Evolutionary conservation across 257 asterid genomes (phyloP).

Genomic region (Cruciata laevipes): DNA sequence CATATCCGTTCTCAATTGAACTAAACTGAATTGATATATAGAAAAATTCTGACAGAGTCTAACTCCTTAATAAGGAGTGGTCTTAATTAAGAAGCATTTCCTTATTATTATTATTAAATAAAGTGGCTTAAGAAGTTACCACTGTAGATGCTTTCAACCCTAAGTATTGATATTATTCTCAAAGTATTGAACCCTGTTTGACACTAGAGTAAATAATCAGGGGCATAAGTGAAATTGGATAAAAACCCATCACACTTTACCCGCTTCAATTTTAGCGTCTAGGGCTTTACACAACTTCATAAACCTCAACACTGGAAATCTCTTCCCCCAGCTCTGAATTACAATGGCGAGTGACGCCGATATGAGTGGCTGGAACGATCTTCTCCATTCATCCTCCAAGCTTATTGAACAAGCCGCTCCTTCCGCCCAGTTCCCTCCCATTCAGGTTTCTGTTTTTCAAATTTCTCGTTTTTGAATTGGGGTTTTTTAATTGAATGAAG

Average conservation of each 20-base stretch:
- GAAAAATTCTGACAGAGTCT: no score
- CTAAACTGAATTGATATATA: no score
- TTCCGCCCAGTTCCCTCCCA: slow-evolving; percentile 93
- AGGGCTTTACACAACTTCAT: slow-evolving; percentile 4
- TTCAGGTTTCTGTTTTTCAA: slow-evolving; percentile 48
- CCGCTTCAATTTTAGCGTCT: slow-evolving; percentile 7
- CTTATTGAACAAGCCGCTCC: slow-evolving; percentile 99
- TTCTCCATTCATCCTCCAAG: slow-evolving; percentile 93
- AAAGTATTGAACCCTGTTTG: background rate
- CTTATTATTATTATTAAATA: no score
- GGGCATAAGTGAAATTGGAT: background rate
- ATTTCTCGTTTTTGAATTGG: background rate
- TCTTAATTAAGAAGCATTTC: no score
- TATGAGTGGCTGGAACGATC: slow-evolving; percentile 91
- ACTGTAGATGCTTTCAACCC: no score
- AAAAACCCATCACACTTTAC: background rate
- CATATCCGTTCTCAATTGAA: no score
- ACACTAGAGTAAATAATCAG: no score
- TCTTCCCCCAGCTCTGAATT: background rate
- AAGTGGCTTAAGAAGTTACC: no score
- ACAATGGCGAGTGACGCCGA: slow-evolving; percentile 73
- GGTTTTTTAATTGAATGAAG: background rate
- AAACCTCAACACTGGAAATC: background rate
- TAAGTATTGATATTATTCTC: no score
- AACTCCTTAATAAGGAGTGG: no score